Evolutionary conservation across 1,284 basidiomycete species (phyloP).

Genomic region (Naganishia cerealis): DNA sequence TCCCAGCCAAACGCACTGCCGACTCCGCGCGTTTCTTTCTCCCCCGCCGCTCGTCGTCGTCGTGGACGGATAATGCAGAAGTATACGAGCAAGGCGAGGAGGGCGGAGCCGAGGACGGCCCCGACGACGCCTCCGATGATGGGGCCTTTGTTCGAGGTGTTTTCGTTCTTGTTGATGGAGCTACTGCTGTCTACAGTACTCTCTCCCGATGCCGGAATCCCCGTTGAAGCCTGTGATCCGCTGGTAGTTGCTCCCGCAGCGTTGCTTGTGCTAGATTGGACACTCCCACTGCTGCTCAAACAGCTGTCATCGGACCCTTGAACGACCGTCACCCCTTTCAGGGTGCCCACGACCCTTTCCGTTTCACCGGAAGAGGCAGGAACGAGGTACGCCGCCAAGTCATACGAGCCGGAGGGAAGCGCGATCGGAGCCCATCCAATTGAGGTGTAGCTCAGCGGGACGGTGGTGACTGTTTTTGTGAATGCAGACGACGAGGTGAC

Average conservation of each 20-base stretch:
- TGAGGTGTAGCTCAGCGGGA: conserved; percentile 10
- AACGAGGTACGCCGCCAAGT: conserved; percentile 13
- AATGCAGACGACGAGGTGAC: neutral
- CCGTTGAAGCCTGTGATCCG: neutral
- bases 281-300: neutral
- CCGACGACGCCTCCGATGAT: conserved; percentile 19
- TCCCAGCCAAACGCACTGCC: conserved; percentile 16
- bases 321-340: neutral
- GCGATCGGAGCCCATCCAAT: conserved; percentile 16
- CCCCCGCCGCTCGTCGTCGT: neutral
- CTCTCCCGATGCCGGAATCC: neutral
- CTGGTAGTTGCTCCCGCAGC: neutral
- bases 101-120: conserved; percentile 8
- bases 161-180: neutral
- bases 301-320: neutral
- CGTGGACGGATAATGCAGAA: conserved; percentile 13
- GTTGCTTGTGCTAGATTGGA: neutral
- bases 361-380: neutral
- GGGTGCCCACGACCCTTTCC: neutral
- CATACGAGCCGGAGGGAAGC: conserved; percentile 14
- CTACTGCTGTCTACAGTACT: neutral
- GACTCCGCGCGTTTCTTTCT: conserved; percentile 8
- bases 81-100: neutral
- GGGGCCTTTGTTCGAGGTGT: neutral
- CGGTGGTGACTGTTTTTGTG: conserved; percentile 5